These are phyloP conservation scores for Mortierella sp. DNA, from an alignment of 371 early-diverging fungal species.

Conservation along the genomic window DNA sequence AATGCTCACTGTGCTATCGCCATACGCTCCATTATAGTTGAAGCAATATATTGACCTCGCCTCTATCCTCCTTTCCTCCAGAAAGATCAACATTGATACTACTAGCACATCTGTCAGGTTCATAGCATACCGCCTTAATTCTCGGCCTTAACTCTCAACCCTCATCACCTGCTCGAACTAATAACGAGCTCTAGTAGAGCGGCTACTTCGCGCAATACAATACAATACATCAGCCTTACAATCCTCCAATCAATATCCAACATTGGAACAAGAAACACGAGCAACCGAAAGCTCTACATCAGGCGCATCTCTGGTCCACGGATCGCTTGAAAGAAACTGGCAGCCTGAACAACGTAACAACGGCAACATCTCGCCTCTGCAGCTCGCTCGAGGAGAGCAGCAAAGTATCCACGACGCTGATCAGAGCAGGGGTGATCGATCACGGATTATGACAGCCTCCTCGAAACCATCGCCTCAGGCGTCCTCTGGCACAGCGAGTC, in stretches of 20 bases:
- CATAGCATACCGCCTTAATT: not conserved
- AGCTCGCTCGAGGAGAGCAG: not conserved
- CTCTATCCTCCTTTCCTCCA: not conserved
- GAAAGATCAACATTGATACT: not conserved
- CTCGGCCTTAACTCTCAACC: not conserved
- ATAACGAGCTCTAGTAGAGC: not conserved
- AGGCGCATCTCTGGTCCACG: not conserved
- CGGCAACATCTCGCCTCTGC: not conserved
- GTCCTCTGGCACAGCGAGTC: slow-evolving; percentile 9
- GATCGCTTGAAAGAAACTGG: not conserved
- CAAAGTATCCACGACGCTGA: slow-evolving; percentile 6
- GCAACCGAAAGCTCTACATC: not conserved
- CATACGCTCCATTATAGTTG: not conserved
- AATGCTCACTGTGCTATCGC: not conserved
- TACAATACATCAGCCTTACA: not conserved
- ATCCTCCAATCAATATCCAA: not conserved
- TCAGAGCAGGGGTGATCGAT: slow-evolving; percentile 11
- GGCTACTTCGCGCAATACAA: not conserved
- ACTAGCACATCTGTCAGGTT: not conserved
- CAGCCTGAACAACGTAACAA: not conserved
- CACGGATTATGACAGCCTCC: slow-evolving; percentile 2
- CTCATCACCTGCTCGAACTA: not conserved
- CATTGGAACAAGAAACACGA: not conserved
- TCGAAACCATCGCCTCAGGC: slow-evolving; percentile 5
- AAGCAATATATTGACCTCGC: not conserved